These are phyloP conservation scores for Glaciozyma antarctica DNA, from an alignment of 768 basidiomycete genomes.

Conservation along the genomic window DNA sequence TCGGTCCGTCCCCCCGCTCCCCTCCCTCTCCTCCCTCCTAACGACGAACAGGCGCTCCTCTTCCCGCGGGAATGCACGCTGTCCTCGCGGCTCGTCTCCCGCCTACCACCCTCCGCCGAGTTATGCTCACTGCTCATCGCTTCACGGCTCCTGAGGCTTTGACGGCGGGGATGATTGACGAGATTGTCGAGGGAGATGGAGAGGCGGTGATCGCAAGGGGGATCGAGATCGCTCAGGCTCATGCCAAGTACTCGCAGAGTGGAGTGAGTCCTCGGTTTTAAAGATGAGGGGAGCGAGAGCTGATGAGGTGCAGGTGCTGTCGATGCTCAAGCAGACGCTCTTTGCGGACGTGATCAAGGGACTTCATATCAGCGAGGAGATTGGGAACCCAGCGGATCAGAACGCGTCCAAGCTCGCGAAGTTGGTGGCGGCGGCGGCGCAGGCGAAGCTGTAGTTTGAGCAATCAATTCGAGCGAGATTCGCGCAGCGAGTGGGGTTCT, in stretches of 20 bases:
- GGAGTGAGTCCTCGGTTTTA: not conserved
- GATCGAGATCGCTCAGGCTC: conserved; percentile 3
- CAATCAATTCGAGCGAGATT: too few relatives aligned
- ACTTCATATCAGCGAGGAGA: not conserved
- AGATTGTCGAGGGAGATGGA: conserved; percentile 4
- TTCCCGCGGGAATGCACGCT: conserved; percentile 62
- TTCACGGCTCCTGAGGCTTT: conserved; percentile 66
- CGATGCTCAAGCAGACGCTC: not conserved
- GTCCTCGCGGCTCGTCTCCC: conserved; percentile 56
- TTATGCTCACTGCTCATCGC: conserved; percentile 68
- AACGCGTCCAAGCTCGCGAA: not conserved
- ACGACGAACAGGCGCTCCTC: conserved; percentile 47
- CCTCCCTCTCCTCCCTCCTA: too few relatives aligned
- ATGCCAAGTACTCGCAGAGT: not conserved
- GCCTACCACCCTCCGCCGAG: conserved; percentile 54
- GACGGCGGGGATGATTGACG: conserved; percentile 40
- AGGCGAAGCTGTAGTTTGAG: not conserved
- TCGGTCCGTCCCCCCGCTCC: conserved; percentile 41
- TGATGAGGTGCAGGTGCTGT: not conserved
- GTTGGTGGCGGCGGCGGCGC: not conserved
- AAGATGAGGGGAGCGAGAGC: too few relatives aligned
- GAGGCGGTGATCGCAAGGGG: conserved; percentile 14
- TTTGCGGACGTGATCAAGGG: not conserved
- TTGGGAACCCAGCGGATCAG: not conserved
- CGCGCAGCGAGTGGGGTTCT: too few relatives aligned